These are phyloP conservation scores for Helicostylum pulchrum DNA, from an alignment of 192 early-diverging fungal species.

Conservation along the genomic window DNA sequence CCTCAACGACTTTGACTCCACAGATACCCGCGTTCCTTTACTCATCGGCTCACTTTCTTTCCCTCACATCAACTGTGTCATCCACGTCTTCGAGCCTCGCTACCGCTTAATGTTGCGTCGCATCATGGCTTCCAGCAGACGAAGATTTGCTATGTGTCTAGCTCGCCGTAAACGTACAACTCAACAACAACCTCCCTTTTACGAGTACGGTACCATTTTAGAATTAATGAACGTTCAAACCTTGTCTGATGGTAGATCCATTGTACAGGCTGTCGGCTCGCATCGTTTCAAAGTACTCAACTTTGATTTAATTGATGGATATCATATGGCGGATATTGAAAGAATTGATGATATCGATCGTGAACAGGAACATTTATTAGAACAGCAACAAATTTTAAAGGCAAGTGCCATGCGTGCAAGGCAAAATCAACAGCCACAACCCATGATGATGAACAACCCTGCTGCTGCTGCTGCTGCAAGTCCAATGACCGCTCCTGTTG, in stretches of 20 bases:
- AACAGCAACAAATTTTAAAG: conserved; percentile 5
- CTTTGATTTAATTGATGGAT: conserved; percentile 43
- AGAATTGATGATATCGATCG: conserved; percentile 43
- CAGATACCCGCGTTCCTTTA: conserved; percentile 43
- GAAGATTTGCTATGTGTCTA: conserved; percentile 55
- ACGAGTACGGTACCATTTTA: conserved; percentile 50
- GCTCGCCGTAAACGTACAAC: conserved; percentile 8
- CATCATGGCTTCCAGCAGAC: conserved; percentile 39
- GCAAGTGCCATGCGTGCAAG: conserved; percentile 7
- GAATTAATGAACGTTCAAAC: conserved; percentile 41
- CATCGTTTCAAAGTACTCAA: conserved; percentile 42
- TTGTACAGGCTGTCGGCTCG: conserved; percentile 51
- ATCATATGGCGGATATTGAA: conserved; percentile 46
- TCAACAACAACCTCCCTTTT: conserved; percentile 29
- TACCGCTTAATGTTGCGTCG: conserved; percentile 60
- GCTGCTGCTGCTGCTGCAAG: neutral
- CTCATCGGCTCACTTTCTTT: conserved; percentile 57
- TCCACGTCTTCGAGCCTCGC: conserved; percentile 64
- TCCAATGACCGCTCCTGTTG: neutral
- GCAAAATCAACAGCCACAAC: conserved; percentile 1
- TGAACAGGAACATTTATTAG: conserved; percentile 20
- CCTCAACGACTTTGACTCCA: conserved; percentile 4
- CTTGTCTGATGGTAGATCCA: conserved; percentile 46
- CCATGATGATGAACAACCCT: neutral
- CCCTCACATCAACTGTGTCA: conserved; percentile 54